Evolutionary conservation across 2,329 filamentous ascomycete species (phyloP), one percentile per base, ranked within the genome.

Genomic region (Sclerotiophoma versabilis): DNA sequence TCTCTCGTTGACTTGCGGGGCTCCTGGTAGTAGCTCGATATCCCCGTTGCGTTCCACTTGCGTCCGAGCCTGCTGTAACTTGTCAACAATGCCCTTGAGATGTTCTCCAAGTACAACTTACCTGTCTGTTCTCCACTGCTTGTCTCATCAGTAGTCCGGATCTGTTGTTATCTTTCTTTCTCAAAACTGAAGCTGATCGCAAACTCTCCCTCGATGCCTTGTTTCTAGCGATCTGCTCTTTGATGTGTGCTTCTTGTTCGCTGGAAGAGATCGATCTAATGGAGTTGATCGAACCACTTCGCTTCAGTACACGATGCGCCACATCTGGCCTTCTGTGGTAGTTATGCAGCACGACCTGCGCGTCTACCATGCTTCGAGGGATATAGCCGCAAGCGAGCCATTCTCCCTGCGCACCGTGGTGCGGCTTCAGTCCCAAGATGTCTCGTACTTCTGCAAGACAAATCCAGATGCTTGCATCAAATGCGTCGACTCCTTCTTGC

Each of bases 381-480:
- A 55, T 39, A 17, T 38, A 34, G 10, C 48, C 53, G 10, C 54
- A 57, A 36, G 57, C 57, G 23, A 62, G 49, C 57, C 57, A 59
- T 9, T 58, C 54, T 4, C 51, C 59, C 17, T 34, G 39, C 11
- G 48, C 22, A 1, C 50, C 50, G 9, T 53, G 20, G 2, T 30
- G 20, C 5, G 32, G 19, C 2, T 55, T 27, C 19, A 62, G 20
- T 10, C 22, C 29, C 11, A 58, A 32, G 14, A 56, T 36, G 1
- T 22, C 22, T 12, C 41, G 45, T 5, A 52, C 48, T 36, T 62
- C 59, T 2, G 39, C 47, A 6, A 62, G 14, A 25, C 53, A 55
- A 3, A 58, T 51, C 57, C 53, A 59, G 9, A 59, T 20, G 4
- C 36, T 39, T 5, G 36, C 39, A n/a, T 49, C 38, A 19, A 37